phyloP scores from a whole-genome alignment of 1,284 basidiomycete species.

The Apiotrichum gracile region DNA sequence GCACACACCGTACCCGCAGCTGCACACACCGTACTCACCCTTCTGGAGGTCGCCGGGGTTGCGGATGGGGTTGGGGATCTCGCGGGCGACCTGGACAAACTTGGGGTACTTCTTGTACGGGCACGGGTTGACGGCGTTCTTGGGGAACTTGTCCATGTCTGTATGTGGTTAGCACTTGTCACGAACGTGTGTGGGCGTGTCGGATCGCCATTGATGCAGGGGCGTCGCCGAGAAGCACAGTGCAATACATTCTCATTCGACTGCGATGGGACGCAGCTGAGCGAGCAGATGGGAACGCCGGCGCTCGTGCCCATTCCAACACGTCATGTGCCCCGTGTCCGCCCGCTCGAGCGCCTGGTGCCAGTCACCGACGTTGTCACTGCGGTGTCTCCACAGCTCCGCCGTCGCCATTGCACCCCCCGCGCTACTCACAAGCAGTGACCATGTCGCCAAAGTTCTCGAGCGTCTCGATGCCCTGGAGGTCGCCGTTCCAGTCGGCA shows the following conservation, averaged over 20 bases:
- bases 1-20: not conserved
- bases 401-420: not conserved
- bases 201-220: not conserved
- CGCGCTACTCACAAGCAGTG: slow-evolving; percentile 35
- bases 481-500: slow-evolving; percentile 36
- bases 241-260: no score
- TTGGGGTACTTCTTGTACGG: slow-evolving; percentile 46
- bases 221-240: no score
- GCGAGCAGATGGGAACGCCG: no score
- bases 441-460: slow-evolving; percentile 36
- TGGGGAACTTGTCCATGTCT: slow-evolving; percentile 26
- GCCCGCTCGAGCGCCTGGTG: no score
- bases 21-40: slow-evolving; percentile 24
- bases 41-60: slow-evolving; percentile 42
- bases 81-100: slow-evolving; percentile 34
- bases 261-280: no score
- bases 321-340: no score
- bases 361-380: no score
- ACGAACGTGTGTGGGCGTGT: not conserved
- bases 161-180: not conserved
- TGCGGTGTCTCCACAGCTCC: no score
- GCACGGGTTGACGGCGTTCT: slow-evolving; percentile 36
- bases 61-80: slow-evolving; percentile 39
- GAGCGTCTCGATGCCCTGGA: slow-evolving; percentile 42
- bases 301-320: no score